Evolutionary conservation across 2,329 filamentous ascomycete species (phyloP).

Genomic region (Colletotrichum eleusines): DNA sequence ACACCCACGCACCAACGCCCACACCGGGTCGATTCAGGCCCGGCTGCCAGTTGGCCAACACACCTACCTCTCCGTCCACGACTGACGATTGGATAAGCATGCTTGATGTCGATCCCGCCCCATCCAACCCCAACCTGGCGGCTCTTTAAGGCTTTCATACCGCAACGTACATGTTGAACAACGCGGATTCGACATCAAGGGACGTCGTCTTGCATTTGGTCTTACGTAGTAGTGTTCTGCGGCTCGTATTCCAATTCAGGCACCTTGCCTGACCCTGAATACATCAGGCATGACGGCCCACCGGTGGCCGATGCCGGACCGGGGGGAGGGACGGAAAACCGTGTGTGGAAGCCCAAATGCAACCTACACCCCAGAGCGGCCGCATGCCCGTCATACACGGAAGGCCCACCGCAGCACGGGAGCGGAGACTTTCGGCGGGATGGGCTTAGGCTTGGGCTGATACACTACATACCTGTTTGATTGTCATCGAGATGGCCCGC

Average conservation of each 20-base stretch:
- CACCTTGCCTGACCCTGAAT: constrained; percentile 14
- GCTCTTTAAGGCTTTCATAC: constrained; percentile 22
- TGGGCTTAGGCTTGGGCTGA: constrained; percentile 14
- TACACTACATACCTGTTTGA: too few relatives aligned
- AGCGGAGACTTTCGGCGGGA: constrained; percentile 29
- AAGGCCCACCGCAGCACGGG: constrained; percentile 32
- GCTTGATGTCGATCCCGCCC: neutral
- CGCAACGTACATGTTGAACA: constrained; percentile 16
- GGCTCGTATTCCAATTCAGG: constrained; percentile 15
- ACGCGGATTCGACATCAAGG: constrained; percentile 25
- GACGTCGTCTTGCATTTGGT: constrained; percentile 21
- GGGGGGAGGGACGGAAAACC: neutral
- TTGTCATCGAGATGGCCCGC: constrained; percentile 5
- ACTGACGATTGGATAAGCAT: constrained; percentile 6
- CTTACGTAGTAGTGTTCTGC: neutral
- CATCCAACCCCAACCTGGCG: constrained; percentile 20
- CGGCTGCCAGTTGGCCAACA: constrained; percentile 21
- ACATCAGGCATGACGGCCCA: constrained; percentile 13
- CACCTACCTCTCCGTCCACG: neutral
- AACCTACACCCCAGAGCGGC: constrained; percentile 10
- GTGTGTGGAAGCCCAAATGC: constrained; percentile 29
- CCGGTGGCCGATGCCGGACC: neutral
- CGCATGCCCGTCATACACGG: constrained; percentile 28
- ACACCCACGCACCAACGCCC: neutral
- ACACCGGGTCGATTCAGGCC: constrained; percentile 16